Conservation (phyloP, 225 moss, liverwort and hornwort genomes). For the Thuidium tamariscinum region DNA sequence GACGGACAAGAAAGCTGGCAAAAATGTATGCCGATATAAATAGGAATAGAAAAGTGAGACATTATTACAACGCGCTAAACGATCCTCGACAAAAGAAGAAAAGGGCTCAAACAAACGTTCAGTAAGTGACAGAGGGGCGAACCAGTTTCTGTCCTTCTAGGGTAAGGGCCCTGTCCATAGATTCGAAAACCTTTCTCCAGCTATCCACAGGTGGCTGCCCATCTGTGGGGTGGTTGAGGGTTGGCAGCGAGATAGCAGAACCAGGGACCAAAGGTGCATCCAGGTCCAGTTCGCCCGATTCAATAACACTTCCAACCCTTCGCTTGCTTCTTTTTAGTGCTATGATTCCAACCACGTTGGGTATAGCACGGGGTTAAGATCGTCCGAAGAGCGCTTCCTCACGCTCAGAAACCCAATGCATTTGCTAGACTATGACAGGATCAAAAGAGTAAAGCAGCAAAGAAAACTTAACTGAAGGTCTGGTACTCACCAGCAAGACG, state of each 20-base stretch:
- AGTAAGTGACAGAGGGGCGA: not conserved
- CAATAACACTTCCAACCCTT: conserved; percentile 32
- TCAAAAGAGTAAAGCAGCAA: not conserved
- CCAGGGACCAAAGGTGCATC: conserved; percentile 41
- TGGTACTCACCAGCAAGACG: conserved; percentile 34
- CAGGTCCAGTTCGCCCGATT: conserved; percentile 28
- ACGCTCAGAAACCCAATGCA: not conserved
- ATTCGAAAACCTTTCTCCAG: conserved; percentile 49
- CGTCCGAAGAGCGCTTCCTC: not conserved
- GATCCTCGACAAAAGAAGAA: not conserved
- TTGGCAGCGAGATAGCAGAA: not conserved
- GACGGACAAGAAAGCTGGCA: not conserved
- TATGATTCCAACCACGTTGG: not conserved
- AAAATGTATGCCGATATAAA: not conserved
- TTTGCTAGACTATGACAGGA: not conserved
- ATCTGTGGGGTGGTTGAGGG: not conserved
- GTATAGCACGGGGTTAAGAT: not conserved
- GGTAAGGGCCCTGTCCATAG: conserved; percentile 41
- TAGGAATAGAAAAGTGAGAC: not conserved
- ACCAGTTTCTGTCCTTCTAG: conserved; percentile 45
- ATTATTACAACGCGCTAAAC: not conserved
- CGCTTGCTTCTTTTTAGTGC: conserved; percentile 39
- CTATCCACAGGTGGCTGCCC: conserved; percentile 27
- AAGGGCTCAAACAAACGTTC: not conserved
- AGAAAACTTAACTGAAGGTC: not conserved